These are phyloP conservation scores for Hevea brasiliensis DNA, from an alignment of 345 rosid genomes.

Conservation along the genomic window DNA sequence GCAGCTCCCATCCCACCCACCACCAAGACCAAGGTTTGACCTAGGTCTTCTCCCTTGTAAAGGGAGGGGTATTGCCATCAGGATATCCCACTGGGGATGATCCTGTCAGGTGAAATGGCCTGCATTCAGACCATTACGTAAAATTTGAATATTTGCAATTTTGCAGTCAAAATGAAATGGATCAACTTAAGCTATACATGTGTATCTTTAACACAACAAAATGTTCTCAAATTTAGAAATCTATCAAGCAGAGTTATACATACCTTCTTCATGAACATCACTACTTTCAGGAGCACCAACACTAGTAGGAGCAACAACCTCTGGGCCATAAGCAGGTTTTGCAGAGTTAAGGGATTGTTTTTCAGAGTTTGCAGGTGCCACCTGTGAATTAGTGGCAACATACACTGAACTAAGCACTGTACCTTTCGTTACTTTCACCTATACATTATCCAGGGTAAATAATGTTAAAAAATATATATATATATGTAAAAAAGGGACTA, in stretches of 20 bases:
- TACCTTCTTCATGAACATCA: slow-evolving; percentile 58
- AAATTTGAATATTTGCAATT: neutral
- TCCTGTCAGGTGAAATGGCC: neutral
- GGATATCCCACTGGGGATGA: neutral
- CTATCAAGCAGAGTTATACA: slow-evolving; percentile 1
- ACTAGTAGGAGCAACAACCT: slow-evolving; percentile 30
- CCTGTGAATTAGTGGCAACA: slow-evolving; percentile 36
- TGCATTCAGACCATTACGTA: neutral
- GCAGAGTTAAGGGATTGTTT: slow-evolving; percentile 31
- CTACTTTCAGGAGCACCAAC: slow-evolving; percentile 46
- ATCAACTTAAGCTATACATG: neutral
- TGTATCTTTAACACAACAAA: neutral
- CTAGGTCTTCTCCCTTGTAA: neutral
- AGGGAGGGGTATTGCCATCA: neutral
- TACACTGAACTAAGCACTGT: slow-evolving; percentile 37
- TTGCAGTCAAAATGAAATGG: neutral
- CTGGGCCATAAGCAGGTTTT: slow-evolving; percentile 40
- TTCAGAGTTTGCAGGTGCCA: slow-evolving; percentile 34
- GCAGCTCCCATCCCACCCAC: neutral
- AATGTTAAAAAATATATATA: no score
- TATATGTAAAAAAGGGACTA: neutral
- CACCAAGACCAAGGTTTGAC: neutral
- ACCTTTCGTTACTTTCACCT: slow-evolving; percentile 59
- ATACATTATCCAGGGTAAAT: slow-evolving; percentile 11
- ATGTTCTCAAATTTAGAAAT: neutral